Conservation (phyloP, 108 stramenopile genomes). For the Ochromonas danica region DNA sequence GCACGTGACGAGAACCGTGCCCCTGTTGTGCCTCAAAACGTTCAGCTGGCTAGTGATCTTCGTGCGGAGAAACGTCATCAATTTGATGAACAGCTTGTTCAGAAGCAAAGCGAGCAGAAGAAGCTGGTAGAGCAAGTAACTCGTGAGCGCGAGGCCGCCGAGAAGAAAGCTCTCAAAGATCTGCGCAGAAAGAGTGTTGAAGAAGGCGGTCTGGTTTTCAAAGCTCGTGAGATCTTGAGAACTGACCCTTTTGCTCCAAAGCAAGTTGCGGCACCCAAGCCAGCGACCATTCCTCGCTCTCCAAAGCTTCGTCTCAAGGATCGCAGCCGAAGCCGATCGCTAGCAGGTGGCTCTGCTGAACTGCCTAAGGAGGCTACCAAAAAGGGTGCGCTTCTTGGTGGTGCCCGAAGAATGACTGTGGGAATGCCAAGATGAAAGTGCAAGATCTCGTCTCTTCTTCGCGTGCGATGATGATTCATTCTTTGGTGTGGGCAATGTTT, state of each 20-base stretch:
- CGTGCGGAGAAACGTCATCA: slow-evolving; percentile 6
- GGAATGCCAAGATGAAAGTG: too few relatives aligned
- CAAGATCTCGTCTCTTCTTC: too few relatives aligned
- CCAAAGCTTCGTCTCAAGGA: too few relatives aligned
- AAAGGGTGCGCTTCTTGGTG: too few relatives aligned
- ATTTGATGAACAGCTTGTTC: slow-evolving; percentile 7
- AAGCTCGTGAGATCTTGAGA: background rate
- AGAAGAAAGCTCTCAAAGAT: background rate
- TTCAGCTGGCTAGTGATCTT: background rate
- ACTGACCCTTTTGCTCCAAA: slow-evolving; percentile 3
- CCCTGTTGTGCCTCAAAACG: background rate
- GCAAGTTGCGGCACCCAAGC: too few relatives aligned
- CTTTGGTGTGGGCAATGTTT: too few relatives aligned
- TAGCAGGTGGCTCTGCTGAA: too few relatives aligned
- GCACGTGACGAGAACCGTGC: background rate
- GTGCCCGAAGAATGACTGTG: too few relatives aligned
- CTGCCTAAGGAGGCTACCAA: too few relatives aligned
- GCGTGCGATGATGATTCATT: too few relatives aligned
- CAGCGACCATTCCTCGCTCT: too few relatives aligned
- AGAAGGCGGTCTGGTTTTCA: slow-evolving; percentile 31
- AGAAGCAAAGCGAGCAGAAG: background rate
- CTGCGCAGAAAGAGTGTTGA: background rate
- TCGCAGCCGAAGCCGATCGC: too few relatives aligned
- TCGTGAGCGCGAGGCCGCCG: background rate
- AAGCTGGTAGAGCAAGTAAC: background rate